Evolutionary conservation across 495 filamentous ascomycete genomes (phyloP).

Genomic region (Cercophora scortea): DNA sequence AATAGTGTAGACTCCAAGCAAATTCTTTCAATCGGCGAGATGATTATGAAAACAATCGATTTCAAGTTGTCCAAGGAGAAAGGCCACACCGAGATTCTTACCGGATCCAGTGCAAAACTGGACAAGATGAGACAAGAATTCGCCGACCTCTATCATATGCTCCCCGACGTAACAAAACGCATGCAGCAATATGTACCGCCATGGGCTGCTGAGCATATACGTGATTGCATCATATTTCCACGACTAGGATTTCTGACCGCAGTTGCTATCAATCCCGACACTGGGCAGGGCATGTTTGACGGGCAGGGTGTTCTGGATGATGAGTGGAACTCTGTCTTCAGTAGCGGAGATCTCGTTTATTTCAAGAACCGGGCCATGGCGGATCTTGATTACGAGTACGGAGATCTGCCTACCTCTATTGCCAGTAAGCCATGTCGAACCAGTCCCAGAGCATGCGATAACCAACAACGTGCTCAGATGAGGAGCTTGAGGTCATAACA

Average conservation of each 20-base stretch:
- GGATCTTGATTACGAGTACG: constrained; percentile 73
- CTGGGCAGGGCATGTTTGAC: constrained; percentile 56
- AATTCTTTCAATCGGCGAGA: constrained; percentile 58
- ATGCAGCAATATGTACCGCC: constrained; percentile 57
- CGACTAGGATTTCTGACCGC: constrained; percentile 86
- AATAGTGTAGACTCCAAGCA: constrained; percentile 37
- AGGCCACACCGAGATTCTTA: constrained; percentile 63
- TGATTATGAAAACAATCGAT: constrained; percentile 72
- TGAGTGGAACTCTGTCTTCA: constrained; percentile 73
- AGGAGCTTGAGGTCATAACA: constrained; percentile 85
- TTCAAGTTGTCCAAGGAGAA: constrained; percentile 71
- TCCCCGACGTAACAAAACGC: constrained; percentile 56
- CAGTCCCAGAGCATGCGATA: background rate
- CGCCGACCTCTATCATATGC: constrained; percentile 64
- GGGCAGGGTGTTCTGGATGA: constrained; percentile 48
- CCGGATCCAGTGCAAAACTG: constrained; percentile 65
- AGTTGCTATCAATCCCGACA: constrained; percentile 54
- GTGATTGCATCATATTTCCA: constrained; percentile 73
- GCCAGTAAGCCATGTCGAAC: constrained; percentile 47
- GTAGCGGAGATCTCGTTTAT: constrained; percentile 63
- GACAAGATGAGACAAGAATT: constrained; percentile 73
- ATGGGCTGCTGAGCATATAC: constrained; percentile 44
- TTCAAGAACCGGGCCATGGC: constrained; percentile 85
- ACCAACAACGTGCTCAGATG: constrained; percentile 45
- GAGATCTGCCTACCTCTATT: constrained; percentile 78